phyloP scores from a whole-genome alignment of 805 yeast genomes.

The Peterozyma xylosa region DNA sequence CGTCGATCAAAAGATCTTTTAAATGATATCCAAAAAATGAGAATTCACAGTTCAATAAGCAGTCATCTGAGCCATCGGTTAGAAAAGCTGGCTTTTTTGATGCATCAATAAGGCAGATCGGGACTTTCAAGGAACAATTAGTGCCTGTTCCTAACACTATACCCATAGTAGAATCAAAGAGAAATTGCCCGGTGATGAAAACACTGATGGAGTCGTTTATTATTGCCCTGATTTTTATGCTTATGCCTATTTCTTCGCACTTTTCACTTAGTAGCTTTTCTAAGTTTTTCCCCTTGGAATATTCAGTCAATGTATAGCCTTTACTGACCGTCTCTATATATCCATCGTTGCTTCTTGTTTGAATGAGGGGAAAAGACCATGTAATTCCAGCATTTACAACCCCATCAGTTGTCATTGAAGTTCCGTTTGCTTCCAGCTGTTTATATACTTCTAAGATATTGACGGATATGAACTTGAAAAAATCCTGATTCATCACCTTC shows the following conservation, averaged over 20 bases:
- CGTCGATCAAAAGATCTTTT: constrained; percentile 24
- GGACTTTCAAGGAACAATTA: constrained; percentile 40
- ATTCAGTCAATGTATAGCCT: constrained; percentile 43
- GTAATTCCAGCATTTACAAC: constrained; percentile 36
- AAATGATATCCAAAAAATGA: constrained; percentile 44
- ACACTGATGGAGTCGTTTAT: constrained; percentile 66
- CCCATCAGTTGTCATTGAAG: constrained; percentile 3
- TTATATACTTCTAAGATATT: constrained; percentile 20
- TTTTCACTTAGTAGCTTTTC: constrained; percentile 30
- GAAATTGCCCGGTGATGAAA: constrained; percentile 39
- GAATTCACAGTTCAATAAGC: constrained; percentile 42
- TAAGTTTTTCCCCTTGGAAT: constrained; percentile 32
- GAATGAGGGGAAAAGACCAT: constrained; percentile 50
- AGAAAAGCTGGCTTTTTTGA: constrained; percentile 7
- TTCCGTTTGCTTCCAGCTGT: background rate
- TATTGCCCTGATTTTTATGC: constrained; percentile 33
- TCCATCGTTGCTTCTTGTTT: constrained; percentile 33
- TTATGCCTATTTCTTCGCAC: constrained; percentile 19
- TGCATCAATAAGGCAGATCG: constrained; percentile 15
- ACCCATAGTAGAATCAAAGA: constrained; percentile 34
- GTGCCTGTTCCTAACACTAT: constrained; percentile 66
- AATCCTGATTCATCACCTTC: constrained; percentile 31
- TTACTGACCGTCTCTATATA: constrained; percentile 49
- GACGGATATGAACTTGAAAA: constrained; percentile 34
- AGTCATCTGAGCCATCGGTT: background rate